A percentile compares a stretch with the other conserved stretches of the same genome.
These are phyloP conservation scores for Asterochloris erici DNA, from an alignment of 139 green algal genomes.

Conservation along the genomic window DNA sequence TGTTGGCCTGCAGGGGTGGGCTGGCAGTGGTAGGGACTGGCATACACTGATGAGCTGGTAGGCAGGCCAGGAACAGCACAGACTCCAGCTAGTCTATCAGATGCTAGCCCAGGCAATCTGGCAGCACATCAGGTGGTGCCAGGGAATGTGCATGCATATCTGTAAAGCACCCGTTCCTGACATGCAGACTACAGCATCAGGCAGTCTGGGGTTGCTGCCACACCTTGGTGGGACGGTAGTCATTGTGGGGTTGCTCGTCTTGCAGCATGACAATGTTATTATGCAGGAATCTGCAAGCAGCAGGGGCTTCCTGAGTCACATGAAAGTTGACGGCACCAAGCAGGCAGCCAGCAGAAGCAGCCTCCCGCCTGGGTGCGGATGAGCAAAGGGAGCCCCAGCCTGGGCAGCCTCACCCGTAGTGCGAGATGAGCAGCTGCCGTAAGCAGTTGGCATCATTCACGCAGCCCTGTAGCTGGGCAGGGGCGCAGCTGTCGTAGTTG, in stretches of 20 bases:
- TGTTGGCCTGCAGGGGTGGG: conserved; percentile 13
- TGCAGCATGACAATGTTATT: conserved; percentile 20
- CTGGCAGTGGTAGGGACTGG: too few relatives aligned
- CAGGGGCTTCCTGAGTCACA: neutral
- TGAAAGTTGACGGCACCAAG: neutral
- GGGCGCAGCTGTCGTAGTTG: conserved; percentile 5
- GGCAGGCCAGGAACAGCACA: too few relatives aligned
- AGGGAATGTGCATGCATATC: too few relatives aligned
- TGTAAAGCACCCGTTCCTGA: too few relatives aligned
- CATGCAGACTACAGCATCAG: neutral
- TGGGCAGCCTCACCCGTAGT: conserved; percentile 9
- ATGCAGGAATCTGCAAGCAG: conserved; percentile 17
- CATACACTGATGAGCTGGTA: too few relatives aligned
- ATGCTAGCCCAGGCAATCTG: too few relatives aligned
- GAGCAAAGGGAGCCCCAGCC: too few relatives aligned
- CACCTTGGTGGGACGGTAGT: conserved; percentile 25
- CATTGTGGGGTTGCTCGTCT: conserved; percentile 17
- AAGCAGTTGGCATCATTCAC: conserved; percentile 17
- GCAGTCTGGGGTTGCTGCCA: neutral
- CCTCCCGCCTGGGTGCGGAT: too few relatives aligned
- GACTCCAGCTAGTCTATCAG: too few relatives aligned
- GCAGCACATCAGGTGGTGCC: too few relatives aligned
- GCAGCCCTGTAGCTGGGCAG: conserved; percentile 9
- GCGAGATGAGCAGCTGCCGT: conserved; percentile 1
- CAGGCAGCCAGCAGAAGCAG: neutral